Base-by-base conservation (phyloP, 805 yeast genomes). In the Clavispora asparagi region DNA sequence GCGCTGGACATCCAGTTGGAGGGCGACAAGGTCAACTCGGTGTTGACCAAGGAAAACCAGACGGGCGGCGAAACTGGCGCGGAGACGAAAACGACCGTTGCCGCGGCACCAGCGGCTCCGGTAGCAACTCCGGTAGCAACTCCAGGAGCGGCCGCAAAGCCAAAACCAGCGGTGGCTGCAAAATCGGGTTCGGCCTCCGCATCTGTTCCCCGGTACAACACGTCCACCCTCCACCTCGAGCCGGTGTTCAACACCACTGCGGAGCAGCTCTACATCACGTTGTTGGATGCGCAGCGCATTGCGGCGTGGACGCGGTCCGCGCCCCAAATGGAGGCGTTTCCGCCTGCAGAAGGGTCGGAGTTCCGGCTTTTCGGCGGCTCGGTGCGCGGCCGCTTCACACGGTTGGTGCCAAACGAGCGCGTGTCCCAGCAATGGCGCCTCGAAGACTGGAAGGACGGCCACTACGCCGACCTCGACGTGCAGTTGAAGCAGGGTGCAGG, bases 281-380 rank as follows among this genome's bases (percentile, higher is more conserved):
- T 94, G 33, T 64, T 87, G 40, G 88, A 86, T 48, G 87, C 86
- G 25, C 79, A 79, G 42, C 74, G 95, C 52, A 84, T 94, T 12
- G 80, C 83, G n/a, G 91, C 91, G 0, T 94, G 98, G 98, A 77
- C 96, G 0, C 81, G 96, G 48, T 81, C 95, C 0, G 71, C 79
- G 32, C 90, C 81, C 42, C 66, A 62, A 27, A 76, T 88, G 44
- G 78, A 76, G 16, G 62, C 64, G 32, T 60, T 61, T 43, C 71
- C 57, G 72, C 86, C 50, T 63, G 55, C 63, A 39, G 87, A 74
- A 43, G 88, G 87, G 6, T 74, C 85, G 2, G 71, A 71, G 17
- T 90, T 82, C 67, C 74, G 76, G 28, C 64, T 94, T 47, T 94
- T 94, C 62, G 95, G 96, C 12, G 97, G 97, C 13, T 88, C 89